These are phyloP conservation scores for Halenospora varia DNA, from an alignment of 495 filamentous ascomycete species.

Conservation along the genomic window DNA sequence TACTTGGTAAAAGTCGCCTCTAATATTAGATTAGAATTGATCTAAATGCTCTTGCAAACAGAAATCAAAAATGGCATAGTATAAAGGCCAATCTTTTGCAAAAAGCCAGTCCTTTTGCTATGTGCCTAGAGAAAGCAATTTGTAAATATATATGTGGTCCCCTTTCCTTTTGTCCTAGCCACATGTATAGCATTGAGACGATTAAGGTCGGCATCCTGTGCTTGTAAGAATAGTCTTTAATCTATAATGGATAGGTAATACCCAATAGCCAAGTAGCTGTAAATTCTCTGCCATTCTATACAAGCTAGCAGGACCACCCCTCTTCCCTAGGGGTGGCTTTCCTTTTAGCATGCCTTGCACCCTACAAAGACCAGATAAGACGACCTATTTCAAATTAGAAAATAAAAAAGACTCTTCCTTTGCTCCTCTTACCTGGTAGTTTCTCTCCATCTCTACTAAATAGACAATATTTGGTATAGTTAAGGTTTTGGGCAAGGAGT, in stretches of 20 bases:
- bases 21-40: slow-evolving; percentile 69
- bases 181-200: slow-evolving; percentile 74
- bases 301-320: not conserved
- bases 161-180: slow-evolving; percentile 91
- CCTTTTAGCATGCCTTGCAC: not conserved
- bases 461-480: too few relatives aligned
- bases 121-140: slow-evolving; percentile 45
- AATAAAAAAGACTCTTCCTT: not conserved
- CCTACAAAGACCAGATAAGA: not conserved
- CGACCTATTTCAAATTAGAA: not conserved
- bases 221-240: not conserved
- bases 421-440: not conserved
- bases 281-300: not conserved
- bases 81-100: slow-evolving; percentile 74
- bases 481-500: too few relatives aligned
- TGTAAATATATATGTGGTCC: slow-evolving; percentile 70
- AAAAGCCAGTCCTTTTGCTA: slow-evolving; percentile 27
- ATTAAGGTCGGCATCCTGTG: slow-evolving; percentile 63
- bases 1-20: slow-evolving; percentile 76
- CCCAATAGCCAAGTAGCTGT: not conserved
- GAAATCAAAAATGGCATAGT: slow-evolving; percentile 83
- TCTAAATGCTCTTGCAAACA: slow-evolving; percentile 82
- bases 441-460: not conserved
- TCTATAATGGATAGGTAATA: not conserved
- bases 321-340: not conserved